phyloP scores from a whole-genome alignment of 805 yeast species.

The Ogataea siamensis region DNA sequence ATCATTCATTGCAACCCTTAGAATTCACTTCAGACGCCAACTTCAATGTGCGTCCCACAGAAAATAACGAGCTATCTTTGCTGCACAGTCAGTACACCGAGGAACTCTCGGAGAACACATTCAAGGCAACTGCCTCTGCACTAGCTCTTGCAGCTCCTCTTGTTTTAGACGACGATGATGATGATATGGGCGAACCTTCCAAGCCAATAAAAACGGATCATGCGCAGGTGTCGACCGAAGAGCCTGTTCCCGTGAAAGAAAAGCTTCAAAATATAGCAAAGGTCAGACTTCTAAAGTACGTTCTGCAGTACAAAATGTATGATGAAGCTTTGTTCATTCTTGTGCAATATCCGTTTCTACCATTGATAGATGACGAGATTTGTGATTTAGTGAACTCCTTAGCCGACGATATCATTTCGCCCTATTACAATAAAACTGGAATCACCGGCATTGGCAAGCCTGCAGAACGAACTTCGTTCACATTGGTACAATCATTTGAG shows the following conservation, averaged over 20 bases:
- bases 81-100: constrained; percentile 46
- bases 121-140: constrained; percentile 68
- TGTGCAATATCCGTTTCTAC: constrained; percentile 59
- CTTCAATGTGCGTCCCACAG: constrained; percentile 14
- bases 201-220: constrained; percentile 7
- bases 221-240: constrained; percentile 1
- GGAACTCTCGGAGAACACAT: constrained; percentile 52
- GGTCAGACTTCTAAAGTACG: constrained; percentile 46
- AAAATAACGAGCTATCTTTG: constrained; percentile 35
- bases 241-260: constrained; percentile 14
- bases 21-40: constrained; percentile 25
- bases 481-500: constrained; percentile 36
- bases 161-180: constrained; percentile 60
- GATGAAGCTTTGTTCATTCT: constrained; percentile 61
- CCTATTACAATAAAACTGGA: constrained; percentile 37
- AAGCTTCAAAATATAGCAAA: constrained; percentile 34
- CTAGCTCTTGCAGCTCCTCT: constrained; percentile 87
- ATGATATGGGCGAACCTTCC: constrained; percentile 20
- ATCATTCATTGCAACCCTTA: constrained; percentile 53
- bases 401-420: constrained; percentile 46
- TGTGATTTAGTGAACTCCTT: constrained; percentile 48
- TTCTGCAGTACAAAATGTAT: constrained; percentile 59
- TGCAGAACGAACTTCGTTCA: constrained; percentile 34
- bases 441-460: constrained; percentile 12
- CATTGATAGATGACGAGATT: constrained; percentile 50